Evolutionary conservation across 1,284 basidiomycete species (phyloP), one percentile per base, ranked within the genome.

Genomic region (Sparassis latifolia): DNA sequence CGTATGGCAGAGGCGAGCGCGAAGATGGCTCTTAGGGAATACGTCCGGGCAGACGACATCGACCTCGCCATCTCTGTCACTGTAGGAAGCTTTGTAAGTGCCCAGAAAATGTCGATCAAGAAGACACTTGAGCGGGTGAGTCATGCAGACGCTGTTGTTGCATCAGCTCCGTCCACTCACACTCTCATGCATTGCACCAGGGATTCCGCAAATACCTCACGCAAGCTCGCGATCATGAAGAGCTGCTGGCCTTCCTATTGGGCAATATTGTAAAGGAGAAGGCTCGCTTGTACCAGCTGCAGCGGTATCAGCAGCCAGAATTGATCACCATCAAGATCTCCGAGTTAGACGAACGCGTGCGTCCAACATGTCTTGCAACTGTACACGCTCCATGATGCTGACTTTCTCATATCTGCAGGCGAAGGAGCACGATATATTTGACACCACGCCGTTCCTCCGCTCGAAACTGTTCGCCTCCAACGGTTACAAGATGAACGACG

Each of bases 101-200:
- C 96, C 20, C 97, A 99, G 67, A 99, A 99, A 76, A 90, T 95
- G 79, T 93, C 89, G 54, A 94, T 99, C 72, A 98, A 98, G 79
- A 96, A 92, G 75, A 95, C 94, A 12, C 76, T 99, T 42, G 92
- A 99, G 70, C 78, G 97, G 61, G 93, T 94, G 62, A 54, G 87
- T 47, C 3, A 7, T 37, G 2, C 39, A 2, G 4, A n/a, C 28
- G 2, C 5, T 28, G 33, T 2, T 42, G 40, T 27, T 7, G 38
- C 44, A 29, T 45, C 12, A 38, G 29, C 41, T 29, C 54, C 40
- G 10, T 6, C 44, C 9, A 6, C 40, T 27, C 12, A 37, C 6
- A 29, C 50, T 60, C 33, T 58, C 35, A 10, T 12, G 31, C 10
- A 44, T 43, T 44, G 27, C 35, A 51, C 31, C 57, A 94, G 90